Evolutionary conservation across 305 asterid species (phyloP).

Genomic region (Salvia sclarea): DNA sequence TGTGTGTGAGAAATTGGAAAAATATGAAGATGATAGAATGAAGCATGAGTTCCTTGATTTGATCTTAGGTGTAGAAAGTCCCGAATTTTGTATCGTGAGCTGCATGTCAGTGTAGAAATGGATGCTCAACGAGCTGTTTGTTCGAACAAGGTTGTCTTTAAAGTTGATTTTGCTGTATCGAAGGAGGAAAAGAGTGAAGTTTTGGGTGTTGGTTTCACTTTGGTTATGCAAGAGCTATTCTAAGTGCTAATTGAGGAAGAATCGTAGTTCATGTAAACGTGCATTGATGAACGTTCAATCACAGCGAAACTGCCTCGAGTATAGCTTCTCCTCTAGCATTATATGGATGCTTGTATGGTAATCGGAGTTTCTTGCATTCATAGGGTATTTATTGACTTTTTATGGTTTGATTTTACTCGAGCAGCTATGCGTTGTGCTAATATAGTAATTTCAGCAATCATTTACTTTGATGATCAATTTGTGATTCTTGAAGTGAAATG

Average conservation of each 20-base stretch:
- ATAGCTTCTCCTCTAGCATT: background rate
- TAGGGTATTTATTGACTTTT: background rate
- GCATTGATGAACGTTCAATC: background rate
- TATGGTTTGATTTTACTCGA: background rate
- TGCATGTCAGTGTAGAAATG: background rate
- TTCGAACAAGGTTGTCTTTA: background rate
- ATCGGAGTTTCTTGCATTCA: background rate
- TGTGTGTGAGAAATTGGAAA: background rate
- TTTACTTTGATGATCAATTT: background rate
- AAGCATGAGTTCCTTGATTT: background rate
- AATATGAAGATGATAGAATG: conserved; percentile 1
- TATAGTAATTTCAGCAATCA: background rate
- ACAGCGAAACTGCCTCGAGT: background rate
- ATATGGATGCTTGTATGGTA: background rate
- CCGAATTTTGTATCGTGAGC: background rate
- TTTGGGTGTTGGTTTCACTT: background rate
- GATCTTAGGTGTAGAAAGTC: background rate
- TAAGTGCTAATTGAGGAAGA: too few relatives aligned
- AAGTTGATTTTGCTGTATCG: background rate
- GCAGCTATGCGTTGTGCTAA: conserved; percentile 1
- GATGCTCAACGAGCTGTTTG: background rate
- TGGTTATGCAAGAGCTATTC: background rate
- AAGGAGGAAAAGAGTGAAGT: background rate
- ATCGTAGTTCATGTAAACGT: background rate
- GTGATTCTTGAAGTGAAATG: background rate